Percentiles rank a stretch among this genome's conserved stretches.
phyloP scores from a whole-genome alignment of 371 early-diverging fungal genomes.

The Circinella minor region DNA sequence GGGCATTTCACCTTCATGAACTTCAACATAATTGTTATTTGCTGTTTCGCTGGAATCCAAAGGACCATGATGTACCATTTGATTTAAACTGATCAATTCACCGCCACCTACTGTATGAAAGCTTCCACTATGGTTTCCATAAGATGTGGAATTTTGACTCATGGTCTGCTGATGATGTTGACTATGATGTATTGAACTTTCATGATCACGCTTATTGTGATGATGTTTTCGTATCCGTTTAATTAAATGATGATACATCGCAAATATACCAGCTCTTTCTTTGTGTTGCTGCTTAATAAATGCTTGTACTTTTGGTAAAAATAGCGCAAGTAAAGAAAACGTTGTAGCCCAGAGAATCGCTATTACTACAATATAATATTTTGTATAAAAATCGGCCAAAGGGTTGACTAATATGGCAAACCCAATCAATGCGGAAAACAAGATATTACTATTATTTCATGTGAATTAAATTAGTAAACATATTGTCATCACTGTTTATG shows the following conservation, averaged over 20 bases:
- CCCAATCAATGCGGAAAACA: conserved; percentile 57
- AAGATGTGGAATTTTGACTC: not conserved
- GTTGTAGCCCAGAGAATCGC: conserved; percentile 61
- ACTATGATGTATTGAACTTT: conserved; percentile 9
- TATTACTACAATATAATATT: conserved; percentile 56
- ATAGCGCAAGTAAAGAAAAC: conserved; percentile 56
- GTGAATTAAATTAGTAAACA: not conserved
- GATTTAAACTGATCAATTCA: conserved; percentile 25
- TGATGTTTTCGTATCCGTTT: conserved; percentile 31
- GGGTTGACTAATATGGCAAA: conserved; percentile 59
- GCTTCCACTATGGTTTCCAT: not conserved
- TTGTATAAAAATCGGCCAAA: conserved; percentile 55
- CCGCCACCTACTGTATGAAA: not conserved
- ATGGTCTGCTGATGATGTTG: conserved; percentile 9
- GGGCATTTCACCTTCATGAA: conserved; percentile 57
- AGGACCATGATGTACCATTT: conserved; percentile 14
- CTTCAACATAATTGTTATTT: conserved; percentile 25
- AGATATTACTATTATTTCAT: conserved; percentile 47
- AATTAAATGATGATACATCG: not conserved
- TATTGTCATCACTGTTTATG: too few relatives aligned
- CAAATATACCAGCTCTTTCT: conserved; percentile 11
- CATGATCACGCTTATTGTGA: not conserved
- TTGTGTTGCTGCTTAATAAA: conserved; percentile 28
- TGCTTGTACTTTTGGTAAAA: conserved; percentile 60
- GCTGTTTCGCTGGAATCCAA: not conserved